Evolutionary conservation across 1,284 basidiomycete species (phyloP).

Genomic region (Cerrena zonata): DNA sequence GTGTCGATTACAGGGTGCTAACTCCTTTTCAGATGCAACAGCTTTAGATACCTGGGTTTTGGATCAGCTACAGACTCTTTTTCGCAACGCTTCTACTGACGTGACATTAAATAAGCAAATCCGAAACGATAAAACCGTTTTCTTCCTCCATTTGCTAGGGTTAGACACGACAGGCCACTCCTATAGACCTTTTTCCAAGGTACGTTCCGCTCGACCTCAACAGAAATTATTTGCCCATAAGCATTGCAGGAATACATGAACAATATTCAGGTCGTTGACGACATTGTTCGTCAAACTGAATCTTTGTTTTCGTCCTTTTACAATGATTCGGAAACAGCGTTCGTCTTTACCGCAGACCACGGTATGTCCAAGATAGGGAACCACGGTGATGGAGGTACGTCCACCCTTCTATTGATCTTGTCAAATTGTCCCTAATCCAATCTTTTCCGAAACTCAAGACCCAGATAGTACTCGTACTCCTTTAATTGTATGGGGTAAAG

Average conservation of each 20-base stretch:
- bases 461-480: slow-evolving; percentile 86
- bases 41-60: slow-evolving; percentile 78
- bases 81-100: slow-evolving; percentile 59
- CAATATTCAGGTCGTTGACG: slow-evolving; percentile 79
- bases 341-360: slow-evolving; percentile 84
- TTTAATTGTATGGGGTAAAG: slow-evolving; percentile 79
- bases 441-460: slow-evolving; percentile 50
- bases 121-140: slow-evolving; percentile 57
- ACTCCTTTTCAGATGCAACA: slow-evolving; percentile 74
- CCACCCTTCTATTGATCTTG: slow-evolving; percentile 7
- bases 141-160: slow-evolving; percentile 83
- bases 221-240: not conserved
- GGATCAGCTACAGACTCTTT: slow-evolving; percentile 54
- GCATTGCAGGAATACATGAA: slow-evolving; percentile 71
- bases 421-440: not conserved
- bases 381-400: slow-evolving; percentile 79
- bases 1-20: no score
- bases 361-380: slow-evolving; percentile 88
- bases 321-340: slow-evolving; percentile 65
- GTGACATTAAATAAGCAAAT: slow-evolving; percentile 43
- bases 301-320: slow-evolving; percentile 62
- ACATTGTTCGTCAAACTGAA: slow-evolving; percentile 69
- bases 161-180: slow-evolving; percentile 86
- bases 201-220: slow-evolving; percentile 18
- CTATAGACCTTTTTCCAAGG: slow-evolving; percentile 78